These are phyloP conservation scores for Lactarius pseudohatsudake DNA, from an alignment of 768 basidiomycete genomes.

Conservation along the genomic window DNA sequence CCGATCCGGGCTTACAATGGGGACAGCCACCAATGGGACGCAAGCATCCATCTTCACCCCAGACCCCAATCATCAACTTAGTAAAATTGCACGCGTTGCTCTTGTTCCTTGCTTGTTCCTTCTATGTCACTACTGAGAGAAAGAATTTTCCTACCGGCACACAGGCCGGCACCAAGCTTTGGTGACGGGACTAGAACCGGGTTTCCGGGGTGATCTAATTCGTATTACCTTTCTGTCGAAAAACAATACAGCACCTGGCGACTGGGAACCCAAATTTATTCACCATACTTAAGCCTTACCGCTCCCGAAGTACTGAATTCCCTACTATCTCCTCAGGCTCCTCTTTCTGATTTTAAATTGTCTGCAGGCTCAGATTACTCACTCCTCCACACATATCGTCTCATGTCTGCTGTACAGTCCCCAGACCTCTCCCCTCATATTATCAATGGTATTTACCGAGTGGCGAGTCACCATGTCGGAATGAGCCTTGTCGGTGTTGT, in stretches of 20 bases:
- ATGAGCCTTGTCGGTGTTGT: background rate
- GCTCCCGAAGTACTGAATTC: background rate
- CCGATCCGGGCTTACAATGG: background rate
- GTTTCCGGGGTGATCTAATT: background rate
- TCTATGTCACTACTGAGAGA: background rate
- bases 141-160: background rate
- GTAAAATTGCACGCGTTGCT: background rate
- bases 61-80: no score
- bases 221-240: background rate
- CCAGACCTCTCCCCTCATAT: background rate
- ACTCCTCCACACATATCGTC: no score
- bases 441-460: background rate
- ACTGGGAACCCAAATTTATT: background rate
- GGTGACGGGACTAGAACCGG: background rate
- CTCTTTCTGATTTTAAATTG: background rate
- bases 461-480: background rate
- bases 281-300: background rate
- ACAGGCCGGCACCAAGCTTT: no score
- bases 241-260: background rate
- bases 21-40: background rate
- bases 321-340: background rate
- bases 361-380: slow-evolving; percentile 5
- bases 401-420: background rate
- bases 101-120: background rate
- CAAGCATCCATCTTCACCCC: no score